A percentile compares a stretch with the other conserved stretches of the same genome.
Evolutionary conservation across 2,329 filamentous ascomycete genomes (phyloP).

Genomic region (Paraconiothyrium sp.): DNA sequence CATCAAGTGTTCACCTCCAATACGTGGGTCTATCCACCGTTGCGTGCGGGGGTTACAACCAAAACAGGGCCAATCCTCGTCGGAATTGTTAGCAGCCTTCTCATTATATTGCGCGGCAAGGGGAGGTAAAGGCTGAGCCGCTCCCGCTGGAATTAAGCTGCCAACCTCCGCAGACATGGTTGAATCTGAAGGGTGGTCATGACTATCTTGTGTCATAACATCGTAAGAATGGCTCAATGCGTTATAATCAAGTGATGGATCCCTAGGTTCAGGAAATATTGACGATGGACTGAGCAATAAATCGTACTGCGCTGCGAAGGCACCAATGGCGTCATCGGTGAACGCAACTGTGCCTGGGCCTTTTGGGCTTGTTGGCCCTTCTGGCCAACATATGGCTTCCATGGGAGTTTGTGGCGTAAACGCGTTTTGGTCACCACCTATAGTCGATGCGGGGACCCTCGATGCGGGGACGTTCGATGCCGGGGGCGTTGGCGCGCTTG

Average conservation of each 20-base stretch:
- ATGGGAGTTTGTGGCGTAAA: conserved; percentile 1
- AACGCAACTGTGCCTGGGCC: not conserved
- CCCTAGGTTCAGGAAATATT: not conserved
- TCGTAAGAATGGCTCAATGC: not conserved
- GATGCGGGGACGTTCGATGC: not conserved
- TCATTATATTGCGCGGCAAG: not conserved
- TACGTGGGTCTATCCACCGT: conserved; percentile 35
- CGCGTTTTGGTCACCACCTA: not conserved
- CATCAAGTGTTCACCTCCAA: conserved; percentile 41
- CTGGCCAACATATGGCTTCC: not conserved
- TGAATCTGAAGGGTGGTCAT: not conserved
- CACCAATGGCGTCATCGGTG: not conserved
- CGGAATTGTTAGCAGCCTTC: not conserved
- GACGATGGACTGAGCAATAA: not conserved
- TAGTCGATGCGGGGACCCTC: too few relatives aligned
- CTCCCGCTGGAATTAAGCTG: not conserved
- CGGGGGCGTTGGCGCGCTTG: not conserved
- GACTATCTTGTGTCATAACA: not conserved
- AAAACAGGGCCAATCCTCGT: conserved; percentile 58
- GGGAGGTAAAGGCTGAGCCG: not conserved
- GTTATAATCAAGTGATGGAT: not conserved
- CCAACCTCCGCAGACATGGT: not conserved
- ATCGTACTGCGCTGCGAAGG: not conserved
- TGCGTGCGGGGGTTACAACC: conserved; percentile 55
- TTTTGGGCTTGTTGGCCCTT: not conserved